These are phyloP conservation scores for Podaxis sp. DNA, from an alignment of 768 basidiomycete genomes.

Conservation along the genomic window DNA sequence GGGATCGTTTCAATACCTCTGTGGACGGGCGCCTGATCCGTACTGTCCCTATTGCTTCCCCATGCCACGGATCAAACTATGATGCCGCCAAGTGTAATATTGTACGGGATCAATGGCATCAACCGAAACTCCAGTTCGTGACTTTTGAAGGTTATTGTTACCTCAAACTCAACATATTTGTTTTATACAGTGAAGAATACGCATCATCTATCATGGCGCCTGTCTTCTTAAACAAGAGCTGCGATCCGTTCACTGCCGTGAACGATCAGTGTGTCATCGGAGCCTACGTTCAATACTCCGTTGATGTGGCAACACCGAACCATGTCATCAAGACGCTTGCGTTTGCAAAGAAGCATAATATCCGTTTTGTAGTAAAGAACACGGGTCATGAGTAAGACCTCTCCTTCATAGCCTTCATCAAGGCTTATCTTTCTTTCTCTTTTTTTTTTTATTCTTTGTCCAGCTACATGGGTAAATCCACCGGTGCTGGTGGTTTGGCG, in stretches of 20 bases:
- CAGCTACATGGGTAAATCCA: conserved; percentile 24
- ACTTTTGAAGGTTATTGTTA: background rate
- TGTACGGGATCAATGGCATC: conserved; percentile 6
- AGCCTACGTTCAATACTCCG: conserved; percentile 18
- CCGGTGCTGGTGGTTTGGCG: conserved; percentile 22
- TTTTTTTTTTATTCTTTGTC: background rate
- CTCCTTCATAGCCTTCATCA: background rate
- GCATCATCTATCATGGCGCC: conserved; percentile 13
- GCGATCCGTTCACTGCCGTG: conserved; percentile 17
- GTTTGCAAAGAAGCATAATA: conserved; percentile 22
- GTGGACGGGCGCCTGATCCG: conserved; percentile 17
- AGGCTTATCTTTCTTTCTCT: background rate
- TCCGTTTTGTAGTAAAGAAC: conserved; percentile 25
- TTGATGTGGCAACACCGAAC: conserved; percentile 20
- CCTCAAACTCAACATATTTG: background rate
- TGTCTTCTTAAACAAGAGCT: conserved; percentile 19
- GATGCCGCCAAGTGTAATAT: background rate
- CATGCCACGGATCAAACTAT: conserved; percentile 4
- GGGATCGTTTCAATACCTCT: conserved; percentile 17
- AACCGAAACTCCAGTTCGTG: conserved; percentile 8
- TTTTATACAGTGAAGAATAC: conserved; percentile 1
- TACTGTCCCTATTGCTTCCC: conserved; percentile 10
- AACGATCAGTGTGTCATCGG: conserved; percentile 18
- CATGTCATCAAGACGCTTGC: conserved; percentile 23
- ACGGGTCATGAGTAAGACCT: conserved; percentile 22